These are phyloP conservation scores for Penicillium sp. DNA, from an alignment of 2,329 filamentous ascomycete species.

Conservation along the genomic window DNA sequence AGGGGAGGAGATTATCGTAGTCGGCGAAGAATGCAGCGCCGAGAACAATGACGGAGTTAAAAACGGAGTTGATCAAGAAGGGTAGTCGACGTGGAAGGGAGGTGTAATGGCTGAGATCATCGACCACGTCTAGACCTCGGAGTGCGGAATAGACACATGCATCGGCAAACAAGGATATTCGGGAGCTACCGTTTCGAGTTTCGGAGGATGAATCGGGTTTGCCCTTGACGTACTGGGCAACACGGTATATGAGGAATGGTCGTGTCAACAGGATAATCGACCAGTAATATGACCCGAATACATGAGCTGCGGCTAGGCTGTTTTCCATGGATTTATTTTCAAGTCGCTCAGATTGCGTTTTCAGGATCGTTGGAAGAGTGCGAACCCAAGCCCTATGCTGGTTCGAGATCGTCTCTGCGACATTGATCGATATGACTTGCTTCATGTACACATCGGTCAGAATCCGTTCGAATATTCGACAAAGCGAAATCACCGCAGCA, in stretches of 20 bases:
- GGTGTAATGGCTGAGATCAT: slow-evolving; percentile 33
- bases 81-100: slow-evolving; percentile 44
- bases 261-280: slow-evolving; percentile 53
- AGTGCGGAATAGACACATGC: slow-evolving; percentile 47
- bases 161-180: slow-evolving; percentile 35
- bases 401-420: slow-evolving; percentile 43
- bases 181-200: slow-evolving; percentile 26
- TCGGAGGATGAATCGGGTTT: slow-evolving; percentile 26
- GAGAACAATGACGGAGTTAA: slow-evolving; percentile 46
- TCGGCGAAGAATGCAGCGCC: slow-evolving; percentile 48
- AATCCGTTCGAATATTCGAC: slow-evolving; percentile 43
- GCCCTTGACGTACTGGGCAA: slow-evolving; percentile 41
- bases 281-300: slow-evolving; percentile 53
- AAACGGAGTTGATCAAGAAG: slow-evolving; percentile 48
- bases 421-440: slow-evolving; percentile 42
- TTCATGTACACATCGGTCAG: slow-evolving; percentile 45
- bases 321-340: slow-evolving; percentile 38
- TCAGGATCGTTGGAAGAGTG: slow-evolving; percentile 44
- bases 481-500: slow-evolving; percentile 47
- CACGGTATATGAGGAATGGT: slow-evolving; percentile 53
- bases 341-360: slow-evolving; percentile 46
- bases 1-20: slow-evolving; percentile 39
- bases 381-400: slow-evolving; percentile 44
- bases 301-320: slow-evolving; percentile 48
- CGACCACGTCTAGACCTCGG: slow-evolving; percentile 40